A percentile compares a stretch with the other conserved stretches of the same genome.
phyloP scores from a whole-genome alignment of 2,329 filamentous ascomycete species.

The Alternaria angustiovoidea region DNA sequence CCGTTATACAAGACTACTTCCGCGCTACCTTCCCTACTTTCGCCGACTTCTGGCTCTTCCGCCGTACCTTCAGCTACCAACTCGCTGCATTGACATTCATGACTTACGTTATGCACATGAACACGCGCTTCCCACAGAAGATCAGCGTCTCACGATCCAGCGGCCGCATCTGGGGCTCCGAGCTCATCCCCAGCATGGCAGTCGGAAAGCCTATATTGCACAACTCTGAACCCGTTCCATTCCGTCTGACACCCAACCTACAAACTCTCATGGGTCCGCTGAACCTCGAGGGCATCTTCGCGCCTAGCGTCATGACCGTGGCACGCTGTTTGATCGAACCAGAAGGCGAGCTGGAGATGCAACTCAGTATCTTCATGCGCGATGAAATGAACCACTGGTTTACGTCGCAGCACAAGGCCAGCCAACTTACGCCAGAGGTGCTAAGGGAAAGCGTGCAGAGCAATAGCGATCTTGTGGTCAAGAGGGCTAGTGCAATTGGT shows the following conservation, averaged over 20 bases:
- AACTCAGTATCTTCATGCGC: constrained; percentile 90
- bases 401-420: constrained; percentile 75
- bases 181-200: constrained; percentile 91
- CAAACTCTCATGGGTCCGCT: constrained; percentile 96
- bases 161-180: constrained; percentile 92
- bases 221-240: constrained; percentile 94
- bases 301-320: constrained; percentile 95
- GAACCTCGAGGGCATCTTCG: constrained; percentile 94
- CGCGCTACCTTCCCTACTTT: constrained; percentile 86
- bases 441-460: constrained; percentile 80
- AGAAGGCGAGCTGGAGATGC: constrained; percentile 83
- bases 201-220: constrained; percentile 86
- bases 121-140: constrained; percentile 94
- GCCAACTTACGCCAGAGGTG: constrained; percentile 65
- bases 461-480: constrained; percentile 92
- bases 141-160: constrained; percentile 87
- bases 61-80: constrained; percentile 95
- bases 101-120: constrained; percentile 98
- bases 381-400: constrained; percentile 99
- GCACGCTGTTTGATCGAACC: constrained; percentile 92
- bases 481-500: constrained; percentile 84
- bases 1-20: constrained; percentile 87
- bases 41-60: constrained; percentile 98
- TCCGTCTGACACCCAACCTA: constrained; percentile 95
- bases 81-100: constrained; percentile 95